Base-by-base conservation (phyloP, 2,329 filamentous ascomycete genomes). In the Sporothrix humicola region DNA sequence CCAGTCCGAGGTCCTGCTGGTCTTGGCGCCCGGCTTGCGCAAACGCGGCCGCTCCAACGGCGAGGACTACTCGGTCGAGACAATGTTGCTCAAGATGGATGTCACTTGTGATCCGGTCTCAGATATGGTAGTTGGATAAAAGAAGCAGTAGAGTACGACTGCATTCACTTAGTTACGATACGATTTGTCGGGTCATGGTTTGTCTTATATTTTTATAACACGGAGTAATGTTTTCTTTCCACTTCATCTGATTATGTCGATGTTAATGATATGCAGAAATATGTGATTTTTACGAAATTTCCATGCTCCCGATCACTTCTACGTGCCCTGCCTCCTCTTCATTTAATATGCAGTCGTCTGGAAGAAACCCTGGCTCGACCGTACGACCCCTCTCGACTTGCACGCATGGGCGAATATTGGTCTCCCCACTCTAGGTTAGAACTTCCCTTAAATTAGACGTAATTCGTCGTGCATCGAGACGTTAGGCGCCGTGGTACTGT, bases 81-180 rank as follows among this genome's bases (percentile, higher is more conserved):
- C 72, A 2, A 59, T 73, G 72, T 69, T 75, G 69, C 46, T 75
- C 15, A 72, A 70, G 69, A 73, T 75, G 69, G 74, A 73, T 37
- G 74, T 75, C 4, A 70, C 74, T 5, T 73, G 69, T 23, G 69
- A 72, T 10, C 73, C 66, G 23, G 68, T 74, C 26, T 61, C 66
- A 15, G 73, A 74, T n/a, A 69, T 59, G 59, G n/a, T 58, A 2
- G 63, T 66, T 15, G n/a, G 17, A 10, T 71, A 69, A n/a, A 13
- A 6, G n/a, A 31, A 17, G 8, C 2, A 3, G 31, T 37, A 37
- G 31, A 37, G 31, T 37, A 37, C 31, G 7, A 37, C 31, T 37
- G 31, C 31, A 37, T 37, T 37, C 7, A 37, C 31, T 37, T 37
- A 37, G 31, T 37, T 37, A 37, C 31, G 31, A 37, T 37, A 37